A percentile compares a stretch with the other conserved stretches of the same genome.
These are phyloP conservation scores for Solanum hybrid DNA, from an alignment of 305 asterid species.

Conservation along the genomic window DNA sequence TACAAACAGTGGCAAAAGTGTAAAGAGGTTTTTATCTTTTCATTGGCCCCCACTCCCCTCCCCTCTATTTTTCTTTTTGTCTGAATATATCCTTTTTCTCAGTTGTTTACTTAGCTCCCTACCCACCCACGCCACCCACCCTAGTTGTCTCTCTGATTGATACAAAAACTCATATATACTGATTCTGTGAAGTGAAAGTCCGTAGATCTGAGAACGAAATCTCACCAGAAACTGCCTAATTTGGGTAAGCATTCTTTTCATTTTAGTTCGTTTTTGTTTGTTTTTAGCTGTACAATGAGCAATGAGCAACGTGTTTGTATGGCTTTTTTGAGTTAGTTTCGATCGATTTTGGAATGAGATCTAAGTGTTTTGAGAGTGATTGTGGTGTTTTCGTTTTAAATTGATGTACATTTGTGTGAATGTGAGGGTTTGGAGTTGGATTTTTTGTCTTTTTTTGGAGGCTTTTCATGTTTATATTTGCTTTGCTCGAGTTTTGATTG, in stretches of 20 bases:
- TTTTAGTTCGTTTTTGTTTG: background rate
- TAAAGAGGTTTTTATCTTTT: background rate
- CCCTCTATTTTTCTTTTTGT: background rate
- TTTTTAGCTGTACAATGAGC: background rate
- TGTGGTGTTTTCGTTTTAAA: background rate
- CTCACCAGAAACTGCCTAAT: background rate
- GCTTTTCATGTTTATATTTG: background rate
- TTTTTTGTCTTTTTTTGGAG: background rate
- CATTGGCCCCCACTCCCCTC: background rate
- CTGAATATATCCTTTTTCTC: background rate
- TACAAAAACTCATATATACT: background rate
- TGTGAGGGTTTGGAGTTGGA: background rate
- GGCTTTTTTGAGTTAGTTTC: background rate
- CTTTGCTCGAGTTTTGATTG: background rate
- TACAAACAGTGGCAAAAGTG: background rate
- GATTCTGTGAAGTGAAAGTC: background rate
- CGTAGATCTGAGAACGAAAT: background rate
- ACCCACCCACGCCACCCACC: background rate
- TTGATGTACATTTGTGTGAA: background rate
- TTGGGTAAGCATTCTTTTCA: background rate
- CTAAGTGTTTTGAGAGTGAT: background rate
- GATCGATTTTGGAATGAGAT: slow-evolving; percentile 14
- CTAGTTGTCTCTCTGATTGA: background rate
- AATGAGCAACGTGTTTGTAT: background rate
- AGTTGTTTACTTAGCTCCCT: background rate